Evolutionary conservation across 306 rosid genomes (phyloP), one percentile per base, ranked within the genome.

Genomic region (Lathyrus oleraceus): DNA sequence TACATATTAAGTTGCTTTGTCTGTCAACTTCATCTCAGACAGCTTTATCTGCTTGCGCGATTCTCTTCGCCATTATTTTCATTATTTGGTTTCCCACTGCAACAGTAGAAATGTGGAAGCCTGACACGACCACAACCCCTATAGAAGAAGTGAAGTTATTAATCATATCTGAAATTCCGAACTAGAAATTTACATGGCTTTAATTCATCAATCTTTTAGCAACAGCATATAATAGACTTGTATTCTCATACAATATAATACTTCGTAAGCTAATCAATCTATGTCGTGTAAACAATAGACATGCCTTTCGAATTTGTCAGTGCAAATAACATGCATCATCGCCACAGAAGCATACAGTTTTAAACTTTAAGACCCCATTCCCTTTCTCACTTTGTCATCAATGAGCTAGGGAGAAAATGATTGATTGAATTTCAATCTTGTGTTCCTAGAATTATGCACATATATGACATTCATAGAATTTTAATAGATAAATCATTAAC

Each of bases 101-200:
- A 82, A 52, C 83, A 78, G 54, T 58, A 82, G 78, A 65, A 82
- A 67, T 78, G 86, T 38, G 86, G 83, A 78, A 78, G 83, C 75
- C 75, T 74, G 56, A 60, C 83, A 35, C 78, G 78, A 68, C 86
- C 86, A 38, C 83, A 82, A 51, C 75, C 3, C 65, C 86, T 74
- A 59, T 61, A 61, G 23, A 69, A 66, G 27, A 58, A 61, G 14
- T 52, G 16, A 42, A 61, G 19, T 35, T 45, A 68, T 48, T 51
- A 42, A 52, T 69, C 32, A 12, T 38, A 57, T 25, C 3, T 57
- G 39, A 57, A 27, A 19, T 57, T 13, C 45, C 28, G 53, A 77
- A 27, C 45, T 52, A 65, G 51, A 69, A 57, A 76, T 28, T 13
- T 23, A 38, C 44, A 60, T 1, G 14, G 16, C 40, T 8, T 39